phyloP scores from a whole-genome alignment of 2,329 filamentous ascomycete genomes.

The Cladobotryum protrusum region DNA sequence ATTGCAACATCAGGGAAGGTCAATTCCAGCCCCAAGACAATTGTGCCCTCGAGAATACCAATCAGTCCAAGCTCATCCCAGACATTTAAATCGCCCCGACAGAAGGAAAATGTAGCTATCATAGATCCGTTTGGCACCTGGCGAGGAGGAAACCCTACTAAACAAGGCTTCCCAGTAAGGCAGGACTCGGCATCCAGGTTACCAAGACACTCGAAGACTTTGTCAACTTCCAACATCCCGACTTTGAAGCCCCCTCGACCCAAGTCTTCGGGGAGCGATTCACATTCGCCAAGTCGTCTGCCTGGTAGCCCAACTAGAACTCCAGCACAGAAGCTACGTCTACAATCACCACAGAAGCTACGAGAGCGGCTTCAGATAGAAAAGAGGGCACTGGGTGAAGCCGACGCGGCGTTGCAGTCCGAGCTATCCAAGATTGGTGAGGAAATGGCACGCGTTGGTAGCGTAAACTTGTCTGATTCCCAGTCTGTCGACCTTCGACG shows the following conservation, averaged over 20 bases:
- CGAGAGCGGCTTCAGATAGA: constrained; percentile 82
- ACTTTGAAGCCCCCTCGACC: constrained; percentile 39
- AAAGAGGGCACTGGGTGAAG: constrained; percentile 64
- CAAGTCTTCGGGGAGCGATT: constrained; percentile 19
- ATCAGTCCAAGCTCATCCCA: constrained; percentile 39
- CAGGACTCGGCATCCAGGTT: constrained; percentile 22
- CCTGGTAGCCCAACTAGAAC: constrained; percentile 25
- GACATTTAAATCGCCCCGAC: constrained; percentile 36
- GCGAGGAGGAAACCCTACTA: neutral
- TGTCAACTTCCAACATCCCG: constrained; percentile 50
- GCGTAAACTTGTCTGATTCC: constrained; percentile 22
- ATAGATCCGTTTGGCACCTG: constrained; percentile 17
- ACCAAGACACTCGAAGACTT: constrained; percentile 39
- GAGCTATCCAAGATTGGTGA: constrained; percentile 76
- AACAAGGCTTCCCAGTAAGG: constrained; percentile 12
- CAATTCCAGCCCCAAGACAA: constrained; percentile 45
- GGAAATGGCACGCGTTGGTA: constrained; percentile 61
- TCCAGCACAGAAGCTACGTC: constrained; percentile 50
- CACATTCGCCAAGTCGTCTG: constrained; percentile 14
- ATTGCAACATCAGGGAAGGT: constrained; percentile 50
- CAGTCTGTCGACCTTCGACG: constrained; percentile 39
- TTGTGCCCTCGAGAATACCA: constrained; percentile 46
- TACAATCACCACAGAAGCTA: constrained; percentile 67
- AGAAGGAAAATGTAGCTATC: constrained; percentile 36
- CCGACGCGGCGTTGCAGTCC: constrained; percentile 62